Evolutionary conservation across 805 yeast species (phyloP).

Genomic region (Metschnikowia baotianmanensis): DNA sequence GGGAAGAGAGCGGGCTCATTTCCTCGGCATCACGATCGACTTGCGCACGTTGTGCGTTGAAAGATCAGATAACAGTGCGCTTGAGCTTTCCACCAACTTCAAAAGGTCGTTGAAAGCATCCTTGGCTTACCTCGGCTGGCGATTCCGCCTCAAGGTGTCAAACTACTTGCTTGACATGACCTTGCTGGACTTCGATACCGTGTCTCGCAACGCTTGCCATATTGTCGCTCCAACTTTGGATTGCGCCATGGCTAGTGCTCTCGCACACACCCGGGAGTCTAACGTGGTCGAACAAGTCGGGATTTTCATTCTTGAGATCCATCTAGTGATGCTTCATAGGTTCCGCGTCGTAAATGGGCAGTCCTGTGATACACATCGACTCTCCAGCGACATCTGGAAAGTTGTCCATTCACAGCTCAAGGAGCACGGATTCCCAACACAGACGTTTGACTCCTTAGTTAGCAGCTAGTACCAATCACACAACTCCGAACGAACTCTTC

Average conservation of each 20-base stretch:
- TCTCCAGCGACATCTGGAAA: slow-evolving; percentile 12
- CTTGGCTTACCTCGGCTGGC: slow-evolving; percentile 23
- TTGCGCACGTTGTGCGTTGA: slow-evolving; percentile 21
- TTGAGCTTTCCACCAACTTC: slow-evolving; percentile 11
- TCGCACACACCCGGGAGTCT: not conserved
- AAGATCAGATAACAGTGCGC: slow-evolving; percentile 8
- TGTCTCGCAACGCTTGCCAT: slow-evolving; percentile 2
- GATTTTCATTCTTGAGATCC: slow-evolving; percentile 16
- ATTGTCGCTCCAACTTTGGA: slow-evolving; percentile 4
- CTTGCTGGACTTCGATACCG: slow-evolving; percentile 7
- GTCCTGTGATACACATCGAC: slow-evolving; percentile 2
- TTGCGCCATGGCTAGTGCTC: slow-evolving; percentile 5
- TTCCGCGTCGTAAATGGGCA: slow-evolving; percentile 15
- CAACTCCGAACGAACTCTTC: slow-evolving; percentile 44
- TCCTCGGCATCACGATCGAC: slow-evolving; percentile 32
- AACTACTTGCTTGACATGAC: slow-evolving; percentile 21
- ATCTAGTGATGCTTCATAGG: slow-evolving; percentile 14
- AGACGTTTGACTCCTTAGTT: slow-evolving; percentile 1
- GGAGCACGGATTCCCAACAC: slow-evolving; percentile 1
- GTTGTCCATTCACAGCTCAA: slow-evolving; percentile 1
- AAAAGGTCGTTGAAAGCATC: slow-evolving; percentile 21
- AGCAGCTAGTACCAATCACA: slow-evolving; percentile 14
- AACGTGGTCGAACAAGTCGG: slow-evolving; percentile 2
- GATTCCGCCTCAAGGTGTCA: slow-evolving; percentile 22
- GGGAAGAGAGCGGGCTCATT: slow-evolving; percentile 15